Evolutionary conservation across 31 red algal species (phyloP).

Genomic region (Pterothamnion heteromorphum): DNA sequence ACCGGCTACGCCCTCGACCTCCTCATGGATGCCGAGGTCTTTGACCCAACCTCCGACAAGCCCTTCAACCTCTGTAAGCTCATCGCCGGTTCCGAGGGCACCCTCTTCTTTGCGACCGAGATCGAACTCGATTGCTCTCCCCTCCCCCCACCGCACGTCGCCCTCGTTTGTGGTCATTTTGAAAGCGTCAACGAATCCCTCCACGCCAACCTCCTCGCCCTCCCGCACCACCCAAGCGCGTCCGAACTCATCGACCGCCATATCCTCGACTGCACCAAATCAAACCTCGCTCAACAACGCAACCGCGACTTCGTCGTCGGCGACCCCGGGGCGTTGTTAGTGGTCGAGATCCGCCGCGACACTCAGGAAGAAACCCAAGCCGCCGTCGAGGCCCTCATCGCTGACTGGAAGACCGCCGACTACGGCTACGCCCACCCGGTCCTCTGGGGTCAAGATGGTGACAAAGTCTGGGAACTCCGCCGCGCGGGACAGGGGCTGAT

Average conservation of each 20-base stretch:
- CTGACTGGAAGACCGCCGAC: too few relatives aligned
- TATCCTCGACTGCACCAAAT: not conserved
- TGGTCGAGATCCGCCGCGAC: not conserved
- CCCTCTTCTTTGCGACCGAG: not conserved
- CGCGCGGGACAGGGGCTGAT: not conserved
- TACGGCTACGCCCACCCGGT: too few relatives aligned
- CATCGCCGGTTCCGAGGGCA: constrained; percentile 14
- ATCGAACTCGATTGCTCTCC: not conserved
- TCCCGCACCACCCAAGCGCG: not conserved
- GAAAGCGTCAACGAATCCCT: not conserved
- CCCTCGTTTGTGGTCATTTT: not conserved
- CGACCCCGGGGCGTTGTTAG: not conserved
- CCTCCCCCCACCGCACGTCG: not conserved
- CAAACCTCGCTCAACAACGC: not conserved
- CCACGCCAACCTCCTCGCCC: not conserved
- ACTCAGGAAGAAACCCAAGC: not conserved
- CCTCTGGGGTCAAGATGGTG: too few relatives aligned
- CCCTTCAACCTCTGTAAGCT: constrained; percentile 15
- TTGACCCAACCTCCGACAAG: not conserved
- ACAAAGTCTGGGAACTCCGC: not conserved
- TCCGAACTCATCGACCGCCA: not conserved
- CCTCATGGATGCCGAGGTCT: not conserved
- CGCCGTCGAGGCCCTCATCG: too few relatives aligned
- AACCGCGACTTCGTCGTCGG: not conserved
- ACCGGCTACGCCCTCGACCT: not conserved